Evolutionary conservation across 169 alveolate species (phyloP).

Genomic region (Cryptosporidium meleagridis): DNA sequence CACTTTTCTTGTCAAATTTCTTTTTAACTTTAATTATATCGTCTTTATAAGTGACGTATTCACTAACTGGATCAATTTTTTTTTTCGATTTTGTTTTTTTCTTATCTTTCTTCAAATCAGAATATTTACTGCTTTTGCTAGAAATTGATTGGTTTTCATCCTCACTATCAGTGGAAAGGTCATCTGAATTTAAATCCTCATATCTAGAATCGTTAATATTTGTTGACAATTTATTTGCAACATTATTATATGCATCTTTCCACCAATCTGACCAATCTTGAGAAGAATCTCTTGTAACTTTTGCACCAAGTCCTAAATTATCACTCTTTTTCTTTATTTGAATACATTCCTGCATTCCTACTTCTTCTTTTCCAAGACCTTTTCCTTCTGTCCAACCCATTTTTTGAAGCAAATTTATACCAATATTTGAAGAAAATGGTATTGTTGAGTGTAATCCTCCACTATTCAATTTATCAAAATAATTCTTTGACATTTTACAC

Average conservation of each 20-base stretch:
- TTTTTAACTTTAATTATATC: neutral
- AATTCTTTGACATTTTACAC: conserved; percentile 32
- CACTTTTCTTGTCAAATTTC: neutral
- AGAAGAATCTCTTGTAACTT: neutral
- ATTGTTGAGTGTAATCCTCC: neutral
- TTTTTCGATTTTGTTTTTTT: neutral
- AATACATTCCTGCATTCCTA: conserved; percentile 58
- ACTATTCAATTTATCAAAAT: conserved; percentile 22
- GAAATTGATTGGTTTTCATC: neutral
- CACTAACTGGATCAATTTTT: neutral
- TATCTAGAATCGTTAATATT: conserved; percentile 34
- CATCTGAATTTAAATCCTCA: conserved; percentile 9
- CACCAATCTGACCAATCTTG: conserved; percentile 67
- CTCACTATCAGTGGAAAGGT: conserved; percentile 11
- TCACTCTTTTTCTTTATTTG: conserved; percentile 40
- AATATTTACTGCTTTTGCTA: neutral
- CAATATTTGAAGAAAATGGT: conserved; percentile 31
- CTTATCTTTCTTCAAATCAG: neutral
- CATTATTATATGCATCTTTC: conserved; percentile 66
- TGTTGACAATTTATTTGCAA: conserved; percentile 40
- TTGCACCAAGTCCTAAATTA: conserved; percentile 64
- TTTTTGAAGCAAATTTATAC: conserved; percentile 17
- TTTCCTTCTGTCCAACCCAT: conserved; percentile 49
- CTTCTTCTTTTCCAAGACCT: conserved; percentile 62
- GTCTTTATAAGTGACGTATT: neutral